Evolutionary conservation across 2,329 filamentous ascomycete species (phyloP).

Genomic region (Blastomyces emzantsi): DNA sequence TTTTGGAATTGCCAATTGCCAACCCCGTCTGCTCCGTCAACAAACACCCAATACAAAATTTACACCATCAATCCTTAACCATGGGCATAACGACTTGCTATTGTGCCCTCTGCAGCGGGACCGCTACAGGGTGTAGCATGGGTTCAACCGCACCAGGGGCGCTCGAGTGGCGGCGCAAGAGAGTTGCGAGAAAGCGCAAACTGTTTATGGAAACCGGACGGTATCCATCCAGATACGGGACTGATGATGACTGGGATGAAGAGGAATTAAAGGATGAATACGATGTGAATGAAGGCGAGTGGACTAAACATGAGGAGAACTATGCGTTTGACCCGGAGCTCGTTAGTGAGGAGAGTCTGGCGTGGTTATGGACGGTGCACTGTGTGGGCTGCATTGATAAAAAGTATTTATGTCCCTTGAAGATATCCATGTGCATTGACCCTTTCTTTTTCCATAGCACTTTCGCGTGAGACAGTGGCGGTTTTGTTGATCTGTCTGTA

Average conservation of each 20-base stretch:
- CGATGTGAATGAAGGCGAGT: background rate
- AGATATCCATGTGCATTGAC: background rate
- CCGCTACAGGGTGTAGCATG: background rate
- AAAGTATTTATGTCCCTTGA: background rate
- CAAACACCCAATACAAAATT: background rate
- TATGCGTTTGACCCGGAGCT: slow-evolving; percentile 5
- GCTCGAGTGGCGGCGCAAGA: slow-evolving; percentile 3
- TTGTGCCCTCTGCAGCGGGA: slow-evolving; percentile 7
- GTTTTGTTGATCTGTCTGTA: background rate
- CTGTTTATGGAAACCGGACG: background rate
- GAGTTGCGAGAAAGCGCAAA: slow-evolving; percentile 2
- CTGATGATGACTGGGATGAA: background rate
- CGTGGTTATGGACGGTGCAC: background rate
- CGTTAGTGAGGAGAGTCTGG: slow-evolving; percentile 1
- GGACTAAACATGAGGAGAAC: background rate
- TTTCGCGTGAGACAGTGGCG: background rate
- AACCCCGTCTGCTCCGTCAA: background rate
- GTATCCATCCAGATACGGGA: background rate
- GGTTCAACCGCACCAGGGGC: background rate
- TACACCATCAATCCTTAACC: background rate
- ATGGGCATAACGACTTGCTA: background rate
- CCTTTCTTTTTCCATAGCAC: background rate
- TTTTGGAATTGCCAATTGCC: background rate
- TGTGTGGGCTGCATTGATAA: background rate
- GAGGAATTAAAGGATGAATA: background rate